Evolutionary conservation across 2,329 filamentous ascomycete genomes (phyloP).

Genomic region (Fusarium pseudoanthophilum): DNA sequence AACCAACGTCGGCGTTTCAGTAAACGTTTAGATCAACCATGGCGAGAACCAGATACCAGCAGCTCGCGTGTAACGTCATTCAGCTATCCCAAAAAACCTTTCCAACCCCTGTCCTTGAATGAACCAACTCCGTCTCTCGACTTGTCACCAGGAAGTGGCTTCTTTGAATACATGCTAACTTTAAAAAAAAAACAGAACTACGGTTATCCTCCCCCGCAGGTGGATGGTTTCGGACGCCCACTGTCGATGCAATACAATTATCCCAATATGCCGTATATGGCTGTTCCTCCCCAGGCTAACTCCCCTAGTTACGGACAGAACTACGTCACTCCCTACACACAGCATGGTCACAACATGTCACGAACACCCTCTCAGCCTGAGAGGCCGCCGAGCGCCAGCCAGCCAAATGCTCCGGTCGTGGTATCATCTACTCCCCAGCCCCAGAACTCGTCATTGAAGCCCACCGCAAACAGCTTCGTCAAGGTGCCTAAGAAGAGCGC

Average conservation of each 20-base stretch:
- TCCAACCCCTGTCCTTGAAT: conserved; percentile 18
- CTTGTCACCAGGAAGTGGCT: conserved; percentile 74
- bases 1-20: conserved; percentile 55
- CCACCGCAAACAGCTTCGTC: conserved; percentile 57
- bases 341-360: conserved; percentile 78
- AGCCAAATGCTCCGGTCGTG: conserved; percentile 65
- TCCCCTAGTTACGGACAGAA: conserved; percentile 63
- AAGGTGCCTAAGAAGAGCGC: conserved; percentile 72
- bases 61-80: conserved; percentile 38
- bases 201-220: conserved; percentile 59
- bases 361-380: conserved; percentile 84
- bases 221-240: conserved; percentile 54
- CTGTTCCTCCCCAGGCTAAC: conserved; percentile 54
- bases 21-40: conserved; percentile 57
- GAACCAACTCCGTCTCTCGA: conserved; percentile 57
- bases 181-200: conserved; percentile 74
- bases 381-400: conserved; percentile 73
- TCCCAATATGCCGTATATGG: conserved; percentile 63
- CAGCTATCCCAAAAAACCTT: conserved; percentile 22
- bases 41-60: conserved; percentile 43
- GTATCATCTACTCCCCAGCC: conserved; percentile 73
- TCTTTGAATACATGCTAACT: conserved; percentile 80
- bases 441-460: conserved; percentile 68
- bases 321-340: conserved; percentile 56
- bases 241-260: conserved; percentile 57